phyloP scores from a whole-genome alignment of 148 eudicot genomes.

The Nepenthes gracilis region DNA sequence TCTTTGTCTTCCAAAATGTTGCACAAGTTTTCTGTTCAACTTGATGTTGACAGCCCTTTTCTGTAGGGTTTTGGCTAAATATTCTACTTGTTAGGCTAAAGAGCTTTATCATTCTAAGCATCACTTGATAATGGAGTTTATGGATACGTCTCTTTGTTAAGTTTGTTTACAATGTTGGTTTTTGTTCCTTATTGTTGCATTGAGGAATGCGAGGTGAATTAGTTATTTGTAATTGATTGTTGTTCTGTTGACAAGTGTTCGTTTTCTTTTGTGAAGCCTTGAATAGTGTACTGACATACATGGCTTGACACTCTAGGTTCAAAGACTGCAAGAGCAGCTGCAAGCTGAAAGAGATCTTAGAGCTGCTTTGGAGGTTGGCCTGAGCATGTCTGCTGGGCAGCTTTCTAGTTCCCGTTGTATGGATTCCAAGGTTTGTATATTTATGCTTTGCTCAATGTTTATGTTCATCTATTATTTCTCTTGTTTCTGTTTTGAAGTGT shows the following conservation, averaged over 20 bases:
- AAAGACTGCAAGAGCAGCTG: constrained; percentile 94
- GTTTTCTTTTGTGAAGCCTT: too few species aligned
- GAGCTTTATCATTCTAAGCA: too few species aligned
- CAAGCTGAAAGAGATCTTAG: constrained; percentile 98
- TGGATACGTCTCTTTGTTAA: too few species aligned
- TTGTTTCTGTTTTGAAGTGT: constrained; percentile 1
- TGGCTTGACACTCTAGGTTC: constrained; percentile 38
- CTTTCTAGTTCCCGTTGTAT: constrained; percentile 66
- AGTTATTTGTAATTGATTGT: background rate
- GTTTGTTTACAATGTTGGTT: too few species aligned
- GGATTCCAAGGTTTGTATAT: constrained; percentile 77
- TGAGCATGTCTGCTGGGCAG: constrained; percentile 95
- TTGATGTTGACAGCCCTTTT: too few species aligned
- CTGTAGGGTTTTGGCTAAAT: too few species aligned
- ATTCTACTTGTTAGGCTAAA: too few species aligned
- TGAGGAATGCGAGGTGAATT: too few species aligned
- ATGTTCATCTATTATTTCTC: background rate
- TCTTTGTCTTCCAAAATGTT: background rate
- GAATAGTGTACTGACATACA: background rate
- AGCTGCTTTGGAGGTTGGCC: constrained; percentile 92
- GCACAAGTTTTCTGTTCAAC: background rate
- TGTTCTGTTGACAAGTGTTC: background rate
- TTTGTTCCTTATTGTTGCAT: too few species aligned
- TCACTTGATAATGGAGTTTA: too few species aligned
- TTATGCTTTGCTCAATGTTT: constrained; percentile 1